Evolutionary conservation across 2,329 filamentous ascomycete species (phyloP), one percentile per base, ranked within the genome.

Genomic region (Fusarium zealandicum): DNA sequence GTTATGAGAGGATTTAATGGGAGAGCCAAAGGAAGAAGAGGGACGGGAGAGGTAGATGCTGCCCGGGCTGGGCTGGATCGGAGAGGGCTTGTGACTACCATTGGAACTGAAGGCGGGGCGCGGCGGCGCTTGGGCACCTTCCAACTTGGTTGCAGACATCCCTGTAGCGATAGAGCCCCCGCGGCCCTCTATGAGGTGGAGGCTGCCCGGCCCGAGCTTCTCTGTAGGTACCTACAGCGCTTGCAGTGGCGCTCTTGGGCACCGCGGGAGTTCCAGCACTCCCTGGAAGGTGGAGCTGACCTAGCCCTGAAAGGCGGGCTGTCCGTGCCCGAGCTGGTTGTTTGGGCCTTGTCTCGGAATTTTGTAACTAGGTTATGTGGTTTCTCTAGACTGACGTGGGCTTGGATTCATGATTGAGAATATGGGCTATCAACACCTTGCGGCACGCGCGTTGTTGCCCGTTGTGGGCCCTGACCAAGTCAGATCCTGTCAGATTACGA

Each of bases 121-220:
- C 51, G 44, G 57, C 22, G 57, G 53, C 57, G 58, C 58, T 61
- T 61, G 58, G 58, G 58, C 58, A 62, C 50, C 46, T 57, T 48
- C 37, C 40, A 13, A 39, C 44, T 49, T 56, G 60, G 56, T 60
- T 60, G 57, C 36, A 22, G 42, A 18, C 13, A 48, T 33, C 57
- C 57, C 44, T 61, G 53, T 35, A 46, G 20, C n/a, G n/a, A n/a
- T n/a, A n/a, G n/a, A n/a, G n/a, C n/a, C n/a, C n/a, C n/a, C n/a
- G n/a, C n/a, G n/a, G n/a, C n/a, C n/a, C n/a, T n/a, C n/a, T n/a
- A n/a, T n/a, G n/a, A n/a, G n/a, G n/a, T n/a, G n/a, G n/a, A n/a
- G n/a, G n/a, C n/a, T n/a, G n/a, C n/a, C n/a, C n/a, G n/a, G 53
- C 54, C 54, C 54, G 48, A 55, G 18, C 51, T 57, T 45, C 31